These are phyloP conservation scores for Rhinocladiella similis DNA, from an alignment of 2,329 filamentous ascomycete genomes.

Conservation along the genomic window DNA sequence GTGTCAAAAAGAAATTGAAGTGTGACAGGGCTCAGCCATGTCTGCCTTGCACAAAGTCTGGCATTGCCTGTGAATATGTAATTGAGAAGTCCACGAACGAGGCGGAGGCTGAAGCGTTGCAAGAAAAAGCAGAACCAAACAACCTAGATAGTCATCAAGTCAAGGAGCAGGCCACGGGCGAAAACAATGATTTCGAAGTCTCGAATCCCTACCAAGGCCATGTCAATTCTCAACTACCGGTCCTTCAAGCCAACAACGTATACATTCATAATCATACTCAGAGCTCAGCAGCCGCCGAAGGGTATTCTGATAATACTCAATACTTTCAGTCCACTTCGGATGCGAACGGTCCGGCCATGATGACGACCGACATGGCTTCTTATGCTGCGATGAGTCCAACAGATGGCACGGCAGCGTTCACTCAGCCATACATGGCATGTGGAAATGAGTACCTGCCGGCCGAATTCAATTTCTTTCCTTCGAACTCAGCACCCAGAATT, in stretches of 20 bases:
- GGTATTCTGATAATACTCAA: conserved; percentile 1
- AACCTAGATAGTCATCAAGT: not conserved
- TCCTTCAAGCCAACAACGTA: not conserved
- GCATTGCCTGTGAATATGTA: conserved; percentile 16
- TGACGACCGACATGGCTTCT: conserved; percentile 14
- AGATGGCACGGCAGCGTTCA: conserved; percentile 9
- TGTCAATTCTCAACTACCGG: not conserved
- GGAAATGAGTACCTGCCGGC: conserved; percentile 15
- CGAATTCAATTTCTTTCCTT: conserved; percentile 18
- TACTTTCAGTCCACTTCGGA: conserved; percentile 14
- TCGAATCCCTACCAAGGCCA: not conserved
- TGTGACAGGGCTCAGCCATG: conserved; percentile 20
- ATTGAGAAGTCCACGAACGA: not conserved
- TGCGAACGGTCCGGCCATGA: conserved; percentile 8
- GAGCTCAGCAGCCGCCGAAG: not conserved
- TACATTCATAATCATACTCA: conserved; percentile 3
- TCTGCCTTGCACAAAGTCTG: conserved; percentile 11
- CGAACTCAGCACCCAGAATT: conserved; percentile 14
- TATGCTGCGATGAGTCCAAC: conserved; percentile 15
- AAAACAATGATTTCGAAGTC: conserved; percentile 1
- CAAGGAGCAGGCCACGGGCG: conserved; percentile 2
- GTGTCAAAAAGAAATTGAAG: conserved; percentile 24
- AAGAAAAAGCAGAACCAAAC: conserved; percentile 11
- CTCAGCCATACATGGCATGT: conserved; percentile 11
- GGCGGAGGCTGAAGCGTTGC: not conserved